Evolutionary conservation across 78 protist species (phyloP).

Genomic region (Planoprotostelium fungivorum): DNA sequence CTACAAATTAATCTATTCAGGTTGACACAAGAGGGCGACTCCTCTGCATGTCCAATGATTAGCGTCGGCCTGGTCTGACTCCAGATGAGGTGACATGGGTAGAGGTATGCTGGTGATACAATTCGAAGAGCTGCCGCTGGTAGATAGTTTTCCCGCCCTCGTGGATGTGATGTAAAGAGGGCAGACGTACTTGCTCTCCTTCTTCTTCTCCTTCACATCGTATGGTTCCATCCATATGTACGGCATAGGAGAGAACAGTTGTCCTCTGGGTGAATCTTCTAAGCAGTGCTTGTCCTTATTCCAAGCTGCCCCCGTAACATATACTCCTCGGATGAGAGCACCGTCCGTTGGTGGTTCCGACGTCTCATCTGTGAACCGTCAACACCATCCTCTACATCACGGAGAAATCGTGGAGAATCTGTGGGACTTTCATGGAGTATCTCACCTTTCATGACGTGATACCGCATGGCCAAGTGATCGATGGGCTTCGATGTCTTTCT

Average conservation of each 20-base stretch:
- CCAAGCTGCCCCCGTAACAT: neutral
- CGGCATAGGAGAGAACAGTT: neutral
- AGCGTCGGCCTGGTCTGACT: neutral
- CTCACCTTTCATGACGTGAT: neutral
- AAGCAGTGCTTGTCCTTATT: neutral
- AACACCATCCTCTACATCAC: no score
- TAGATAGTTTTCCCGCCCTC: constrained; percentile 66
- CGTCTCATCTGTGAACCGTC: neutral
- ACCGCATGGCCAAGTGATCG: neutral
- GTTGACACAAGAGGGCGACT: neutral
- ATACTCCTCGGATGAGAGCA: neutral
- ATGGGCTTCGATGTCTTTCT: neutral
- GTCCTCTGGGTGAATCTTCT: neutral
- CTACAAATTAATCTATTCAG: no score
- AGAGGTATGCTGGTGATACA: constrained; percentile 2
- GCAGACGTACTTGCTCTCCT: neutral
- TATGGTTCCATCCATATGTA: neutral
- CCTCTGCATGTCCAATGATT: neutral
- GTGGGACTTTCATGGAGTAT: neutral
- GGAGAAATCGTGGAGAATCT: no score
- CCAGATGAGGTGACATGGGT: neutral
- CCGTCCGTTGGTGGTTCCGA: neutral
- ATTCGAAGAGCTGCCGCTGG: constrained; percentile 82
- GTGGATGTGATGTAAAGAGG: constrained; percentile 65
- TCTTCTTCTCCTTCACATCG: neutral